A percentile compares a stretch with the other conserved stretches of the same genome.
These are phyloP conservation scores for Starmerella riodocensis DNA, from an alignment of 805 yeast species.

Conservation along the genomic window DNA sequence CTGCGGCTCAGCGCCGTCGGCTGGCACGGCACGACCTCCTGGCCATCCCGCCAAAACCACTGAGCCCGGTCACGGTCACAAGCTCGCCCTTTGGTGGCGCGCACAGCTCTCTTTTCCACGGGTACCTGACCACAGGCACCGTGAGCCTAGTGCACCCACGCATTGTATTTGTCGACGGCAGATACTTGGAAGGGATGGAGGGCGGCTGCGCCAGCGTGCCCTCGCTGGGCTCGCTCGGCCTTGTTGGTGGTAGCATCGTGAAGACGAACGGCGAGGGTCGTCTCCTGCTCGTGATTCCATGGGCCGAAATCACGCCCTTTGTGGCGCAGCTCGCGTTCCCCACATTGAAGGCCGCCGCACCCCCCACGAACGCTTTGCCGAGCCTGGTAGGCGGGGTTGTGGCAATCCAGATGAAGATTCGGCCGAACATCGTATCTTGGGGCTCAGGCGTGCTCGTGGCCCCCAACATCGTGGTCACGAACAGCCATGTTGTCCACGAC, in stretches of 20 bases:
- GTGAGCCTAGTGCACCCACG: slow-evolving; percentile 16
- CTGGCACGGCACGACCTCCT: not conserved
- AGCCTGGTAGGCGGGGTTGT: slow-evolving; percentile 17
- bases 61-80: slow-evolving; percentile 9
- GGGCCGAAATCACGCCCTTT: slow-evolving; percentile 17
- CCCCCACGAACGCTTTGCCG: not conserved
- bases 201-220: slow-evolving; percentile 23
- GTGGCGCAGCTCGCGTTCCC: not conserved
- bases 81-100: slow-evolving; percentile 28
- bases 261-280: slow-evolving; percentile 27
- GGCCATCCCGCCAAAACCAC: not conserved
- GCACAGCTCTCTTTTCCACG: slow-evolving; percentile 27
- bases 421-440: slow-evolving; percentile 25
- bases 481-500: slow-evolving; percentile 25
- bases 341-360: not conserved
- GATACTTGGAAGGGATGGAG: slow-evolving; percentile 29
- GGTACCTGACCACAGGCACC: slow-evolving; percentile 24
- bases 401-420: slow-evolving; percentile 10
- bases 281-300: slow-evolving; percentile 24
- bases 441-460: slow-evolving; percentile 28
- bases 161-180: slow-evolving; percentile 22
- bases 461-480: slow-evolving; percentile 24
- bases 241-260: slow-evolving; percentile 23
- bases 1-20: not conserved
- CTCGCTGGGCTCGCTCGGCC: slow-evolving; percentile 19